These are phyloP conservation scores for Barnettozyma populi DNA, from an alignment of 805 yeast genomes.

Conservation along the genomic window DNA sequence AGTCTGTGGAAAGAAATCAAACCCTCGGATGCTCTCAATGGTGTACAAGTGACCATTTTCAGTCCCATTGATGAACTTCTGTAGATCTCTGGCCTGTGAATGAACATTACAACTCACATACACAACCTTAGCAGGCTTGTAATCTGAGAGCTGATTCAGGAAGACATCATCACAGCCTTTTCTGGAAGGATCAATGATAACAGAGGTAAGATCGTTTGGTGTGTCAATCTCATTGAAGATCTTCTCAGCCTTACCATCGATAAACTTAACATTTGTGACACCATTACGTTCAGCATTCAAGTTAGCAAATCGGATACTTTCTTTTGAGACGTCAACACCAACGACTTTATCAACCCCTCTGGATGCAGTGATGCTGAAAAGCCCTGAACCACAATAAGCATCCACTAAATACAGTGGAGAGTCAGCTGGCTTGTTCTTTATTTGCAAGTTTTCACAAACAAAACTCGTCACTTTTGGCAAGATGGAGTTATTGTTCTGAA, in stretches of 20 bases:
- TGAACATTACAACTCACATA: slow-evolving; percentile 97
- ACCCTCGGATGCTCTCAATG: slow-evolving; percentile 84
- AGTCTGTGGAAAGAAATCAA: slow-evolving; percentile 95
- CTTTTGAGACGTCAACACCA: slow-evolving; percentile 79
- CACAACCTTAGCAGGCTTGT: slow-evolving; percentile 81
- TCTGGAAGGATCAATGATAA: slow-evolving; percentile 94
- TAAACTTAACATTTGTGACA: slow-evolving; percentile 72
- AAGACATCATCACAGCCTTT: slow-evolving; percentile 93
- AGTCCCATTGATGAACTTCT: slow-evolving; percentile 69
- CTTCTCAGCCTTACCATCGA: slow-evolving; percentile 89
- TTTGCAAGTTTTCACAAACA: slow-evolving; percentile 64
- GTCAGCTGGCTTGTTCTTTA: slow-evolving; percentile 28
- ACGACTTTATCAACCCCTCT: slow-evolving; percentile 74
- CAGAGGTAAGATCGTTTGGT: slow-evolving; percentile 73
- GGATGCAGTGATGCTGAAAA: slow-evolving; percentile 85
- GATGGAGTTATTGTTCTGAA: slow-evolving; percentile 92
- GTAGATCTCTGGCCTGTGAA: slow-evolving; percentile 92
- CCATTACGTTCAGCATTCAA: slow-evolving; percentile 73
- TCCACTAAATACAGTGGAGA: slow-evolving; percentile 73
- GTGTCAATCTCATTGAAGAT: slow-evolving; percentile 75
- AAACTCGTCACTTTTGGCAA: slow-evolving; percentile 77
- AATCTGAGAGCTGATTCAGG: slow-evolving; percentile 76
- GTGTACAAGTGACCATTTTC: slow-evolving; percentile 55
- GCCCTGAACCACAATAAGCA: slow-evolving; percentile 95
- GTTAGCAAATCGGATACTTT: slow-evolving; percentile 83